phyloP scores from a whole-genome alignment of 2,329 filamentous ascomycete genomes.

The Zymoseptoria crescenta region DNA sequence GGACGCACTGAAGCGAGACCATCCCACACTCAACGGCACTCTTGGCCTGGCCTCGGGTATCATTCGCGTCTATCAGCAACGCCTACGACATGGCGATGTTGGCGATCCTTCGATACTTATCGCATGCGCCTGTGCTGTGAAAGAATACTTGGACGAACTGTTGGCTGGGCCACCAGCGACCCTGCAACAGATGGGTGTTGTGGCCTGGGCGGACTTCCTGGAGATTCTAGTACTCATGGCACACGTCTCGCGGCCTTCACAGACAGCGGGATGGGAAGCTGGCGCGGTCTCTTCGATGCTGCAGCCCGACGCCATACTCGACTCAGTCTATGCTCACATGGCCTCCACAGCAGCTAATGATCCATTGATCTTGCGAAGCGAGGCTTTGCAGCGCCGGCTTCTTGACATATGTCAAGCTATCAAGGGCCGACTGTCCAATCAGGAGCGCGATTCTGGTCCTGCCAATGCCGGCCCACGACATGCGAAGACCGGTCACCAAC shows the following conservation, averaged over 20 bases:
- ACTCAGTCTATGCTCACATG: constrained; percentile 15
- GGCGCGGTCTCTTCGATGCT: constrained; percentile 21
- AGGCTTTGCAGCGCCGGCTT: constrained; percentile 12
- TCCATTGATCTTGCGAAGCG: constrained; percentile 15
- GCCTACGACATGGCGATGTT: constrained; percentile 12
- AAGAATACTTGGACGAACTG: constrained; percentile 24
- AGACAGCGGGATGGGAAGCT: constrained; percentile 18
- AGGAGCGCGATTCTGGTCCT: constrained; percentile 1
- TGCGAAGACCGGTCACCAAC: constrained; percentile 1
- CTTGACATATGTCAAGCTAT: constrained; percentile 14
- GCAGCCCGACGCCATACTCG: constrained; percentile 16
- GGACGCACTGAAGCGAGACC: constrained; percentile 18
- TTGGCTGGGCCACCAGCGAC: constrained; percentile 15
- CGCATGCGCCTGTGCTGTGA: constrained; percentile 20
- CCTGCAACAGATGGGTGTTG: constrained; percentile 18
- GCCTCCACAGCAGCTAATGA: constrained; percentile 15
- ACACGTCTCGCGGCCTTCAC: constrained; percentile 11
- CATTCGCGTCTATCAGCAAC: constrained; percentile 16
- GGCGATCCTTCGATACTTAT: constrained; percentile 18
- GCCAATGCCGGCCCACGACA: neutral
- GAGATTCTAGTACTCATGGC: constrained; percentile 19
- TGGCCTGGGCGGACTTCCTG: constrained; percentile 23
- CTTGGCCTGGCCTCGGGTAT: constrained; percentile 15
- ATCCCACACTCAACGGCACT: constrained; percentile 13
- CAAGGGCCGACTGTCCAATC: constrained; percentile 12